Percentiles rank a stretch among this genome's conserved stretches.
Evolutionary conservation across 495 filamentous ascomycete genomes (phyloP).

Genomic region (Penicillium roqueforti): DNA sequence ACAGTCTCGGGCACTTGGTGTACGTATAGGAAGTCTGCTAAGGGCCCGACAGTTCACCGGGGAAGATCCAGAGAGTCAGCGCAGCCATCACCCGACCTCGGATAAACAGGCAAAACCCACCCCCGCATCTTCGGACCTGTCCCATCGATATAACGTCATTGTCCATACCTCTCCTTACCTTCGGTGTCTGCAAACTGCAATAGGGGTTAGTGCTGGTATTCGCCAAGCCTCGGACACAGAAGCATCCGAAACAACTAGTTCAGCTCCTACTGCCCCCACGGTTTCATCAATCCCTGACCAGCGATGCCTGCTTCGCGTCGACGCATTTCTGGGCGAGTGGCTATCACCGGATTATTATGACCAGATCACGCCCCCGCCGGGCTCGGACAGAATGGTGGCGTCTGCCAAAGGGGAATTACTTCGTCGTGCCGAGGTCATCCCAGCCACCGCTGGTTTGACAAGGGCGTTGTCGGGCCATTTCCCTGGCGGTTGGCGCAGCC

Average conservation of each 20-base stretch:
- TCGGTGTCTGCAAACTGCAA: constrained; percentile 87
- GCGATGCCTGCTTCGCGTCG: constrained; percentile 60
- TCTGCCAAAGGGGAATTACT: constrained; percentile 81
- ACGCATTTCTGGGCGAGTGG: constrained; percentile 96
- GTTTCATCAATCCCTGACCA: constrained; percentile 13
- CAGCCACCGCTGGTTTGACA: constrained; percentile 22
- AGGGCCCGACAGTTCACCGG: constrained; percentile 34
- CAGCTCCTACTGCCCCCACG: not conserved
- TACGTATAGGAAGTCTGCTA: constrained; percentile 72
- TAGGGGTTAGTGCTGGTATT: constrained; percentile 85
- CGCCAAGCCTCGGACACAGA: constrained; percentile 51
- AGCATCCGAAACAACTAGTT: constrained; percentile 9
- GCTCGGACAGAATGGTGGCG: constrained; percentile 78
- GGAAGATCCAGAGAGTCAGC: constrained; percentile 18
- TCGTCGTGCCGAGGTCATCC: constrained; percentile 54
- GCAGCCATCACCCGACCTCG: constrained; percentile 12
- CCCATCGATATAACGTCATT: constrained; percentile 67
- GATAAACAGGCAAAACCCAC: constrained; percentile 16
- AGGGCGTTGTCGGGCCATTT: constrained; percentile 45
- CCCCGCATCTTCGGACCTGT: constrained; percentile 35
- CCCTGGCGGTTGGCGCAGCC: constrained; percentile 58
- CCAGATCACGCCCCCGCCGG: constrained; percentile 82
- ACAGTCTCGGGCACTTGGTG: constrained; percentile 74
- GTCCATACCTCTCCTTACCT: constrained; percentile 91
- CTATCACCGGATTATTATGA: constrained; percentile 89